These are phyloP conservation scores for Plectosphaerella sp. DNA, from an alignment of 2,329 filamentous ascomycete genomes.

Conservation along the genomic window DNA sequence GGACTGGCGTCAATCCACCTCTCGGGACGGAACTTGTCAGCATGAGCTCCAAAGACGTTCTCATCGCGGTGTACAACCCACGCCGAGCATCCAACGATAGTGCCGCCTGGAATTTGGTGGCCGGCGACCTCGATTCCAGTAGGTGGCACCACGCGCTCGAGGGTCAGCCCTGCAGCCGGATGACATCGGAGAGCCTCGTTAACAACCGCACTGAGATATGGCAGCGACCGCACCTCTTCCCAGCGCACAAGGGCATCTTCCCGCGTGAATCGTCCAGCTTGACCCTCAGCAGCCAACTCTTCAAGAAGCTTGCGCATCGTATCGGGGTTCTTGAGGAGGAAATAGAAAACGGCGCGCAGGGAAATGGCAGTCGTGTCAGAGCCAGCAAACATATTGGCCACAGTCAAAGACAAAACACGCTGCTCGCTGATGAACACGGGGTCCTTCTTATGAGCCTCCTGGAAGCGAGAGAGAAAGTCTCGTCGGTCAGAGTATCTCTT, in stretches of 20 bases:
- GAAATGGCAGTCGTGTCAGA: conserved; percentile 31
- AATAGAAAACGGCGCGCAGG: conserved; percentile 30
- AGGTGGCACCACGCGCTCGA: conserved; percentile 1
- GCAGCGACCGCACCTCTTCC: conserved; percentile 1
- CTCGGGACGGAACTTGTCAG: background rate
- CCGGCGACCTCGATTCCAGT: background rate
- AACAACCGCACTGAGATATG: background rate
- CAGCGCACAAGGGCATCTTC: background rate
- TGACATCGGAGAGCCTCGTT: conserved; percentile 4
- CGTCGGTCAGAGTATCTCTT: background rate
- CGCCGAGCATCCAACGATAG: conserved; percentile 1
- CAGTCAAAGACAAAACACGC: conserved; percentile 8
- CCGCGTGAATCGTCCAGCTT: background rate
- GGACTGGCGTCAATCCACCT: conserved; percentile 2
- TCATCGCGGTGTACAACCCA: conserved; percentile 3
- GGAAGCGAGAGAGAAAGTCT: conserved; percentile 29
- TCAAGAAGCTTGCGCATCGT: conserved; percentile 15
- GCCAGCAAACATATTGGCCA: conserved; percentile 27
- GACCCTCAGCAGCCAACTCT: background rate
- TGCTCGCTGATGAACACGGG: conserved; percentile 29
- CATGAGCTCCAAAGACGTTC: background rate
- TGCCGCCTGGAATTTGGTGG: background rate
- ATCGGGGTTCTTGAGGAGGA: conserved; percentile 26
- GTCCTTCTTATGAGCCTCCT: conserved; percentile 24
- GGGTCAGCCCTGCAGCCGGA: background rate